Base-by-base conservation (phyloP, 2,329 filamentous ascomycete species). In the Akanthomyces lecanii region DNA sequence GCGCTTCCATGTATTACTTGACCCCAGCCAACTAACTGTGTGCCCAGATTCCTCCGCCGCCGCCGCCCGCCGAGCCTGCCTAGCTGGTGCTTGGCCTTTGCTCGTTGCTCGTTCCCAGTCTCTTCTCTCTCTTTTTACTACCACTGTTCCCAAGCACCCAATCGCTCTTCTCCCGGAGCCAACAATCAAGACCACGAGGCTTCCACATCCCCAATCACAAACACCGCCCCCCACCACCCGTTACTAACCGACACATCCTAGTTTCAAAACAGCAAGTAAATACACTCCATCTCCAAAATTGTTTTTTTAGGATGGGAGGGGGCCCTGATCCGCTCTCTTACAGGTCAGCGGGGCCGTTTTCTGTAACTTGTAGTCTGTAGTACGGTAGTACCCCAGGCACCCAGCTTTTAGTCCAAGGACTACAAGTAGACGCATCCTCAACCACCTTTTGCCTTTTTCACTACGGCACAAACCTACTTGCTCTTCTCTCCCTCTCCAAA, bases 241-340 rank as follows among this genome's bases (percentile, higher is more conserved):
- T 11, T 40, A 50, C 33, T 59, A 50, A 40, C 45, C 56, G 47
- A 11, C 53, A 12, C 52, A 2, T 25, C 12, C 56, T 60, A 60
- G 56, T 42, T 42, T 51, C 56, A 42, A 60, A 30, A 28, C 5
- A 42, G 33, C 45, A 51, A 51, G 14, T 23, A 51, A 23, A 8
- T 14, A 33, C 38, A 25, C 42, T 36, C 40, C 54, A n/a, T 36
- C 42, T 18, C 36, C 55, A n/a, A 14, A 58, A 58, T 38, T 36
- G 30, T 47, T 12, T 36, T 36, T 11, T 2, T 25, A 38, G 52
- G 44, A 58, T 58, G 44, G 33, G 33, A 36, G 33, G 55, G 55
- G 55, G 44, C 55, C 45, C 45, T 48, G 45, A 51, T 51, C 47
- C 56, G 56, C 56, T 60, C 56, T 60, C 56, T 51, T 60, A 60